A percentile compares a stretch with the other conserved stretches of the same genome.
Evolutionary conservation across 2,329 filamentous ascomycete genomes (phyloP).

Genomic region (Pyrenophora seminiperda): DNA sequence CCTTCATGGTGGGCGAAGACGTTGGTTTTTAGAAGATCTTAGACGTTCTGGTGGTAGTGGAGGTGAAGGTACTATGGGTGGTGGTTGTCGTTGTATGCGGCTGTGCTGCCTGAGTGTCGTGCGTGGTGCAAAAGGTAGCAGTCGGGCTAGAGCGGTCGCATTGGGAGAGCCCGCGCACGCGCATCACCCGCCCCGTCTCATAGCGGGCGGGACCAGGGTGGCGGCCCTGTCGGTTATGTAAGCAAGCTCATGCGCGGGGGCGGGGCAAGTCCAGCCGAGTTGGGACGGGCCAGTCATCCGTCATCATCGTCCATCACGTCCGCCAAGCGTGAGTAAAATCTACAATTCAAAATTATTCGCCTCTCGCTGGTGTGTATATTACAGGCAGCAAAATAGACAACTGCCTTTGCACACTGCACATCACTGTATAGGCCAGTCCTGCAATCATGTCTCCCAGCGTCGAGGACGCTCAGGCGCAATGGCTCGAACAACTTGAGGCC

Average conservation of each 20-base stretch:
- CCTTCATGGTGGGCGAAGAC: constrained; percentile 68
- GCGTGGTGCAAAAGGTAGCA: not conserved
- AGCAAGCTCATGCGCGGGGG: constrained; percentile 27
- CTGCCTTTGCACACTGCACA: no score
- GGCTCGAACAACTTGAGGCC: constrained; percentile 81
- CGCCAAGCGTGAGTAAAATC: constrained; percentile 16
- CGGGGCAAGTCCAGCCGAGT: constrained; percentile 30
- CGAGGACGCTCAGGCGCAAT: constrained; percentile 64
- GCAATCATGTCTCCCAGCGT: constrained; percentile 46
- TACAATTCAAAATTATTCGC: no score
- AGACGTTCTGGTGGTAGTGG: no score
- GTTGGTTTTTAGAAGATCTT: not conserved
- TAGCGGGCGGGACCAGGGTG: constrained; percentile 2
- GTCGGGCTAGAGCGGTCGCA: not conserved
- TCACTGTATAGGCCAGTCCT: no score
- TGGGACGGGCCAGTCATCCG: constrained; percentile 4
- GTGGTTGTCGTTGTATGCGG: not conserved
- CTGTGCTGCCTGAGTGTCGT: not conserved
- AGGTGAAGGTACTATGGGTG: not conserved
- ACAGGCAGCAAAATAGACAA: no score
- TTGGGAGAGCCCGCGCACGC: not conserved
- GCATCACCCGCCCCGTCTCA: constrained; percentile 1
- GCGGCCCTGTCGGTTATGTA: constrained; percentile 21
- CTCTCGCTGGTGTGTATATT: no score
- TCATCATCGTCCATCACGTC: constrained; percentile 23